Evolutionary conservation across 148 eudicot species (phyloP), one percentile per base, ranked within the genome.

Genomic region (Pouteria glomerata): DNA sequence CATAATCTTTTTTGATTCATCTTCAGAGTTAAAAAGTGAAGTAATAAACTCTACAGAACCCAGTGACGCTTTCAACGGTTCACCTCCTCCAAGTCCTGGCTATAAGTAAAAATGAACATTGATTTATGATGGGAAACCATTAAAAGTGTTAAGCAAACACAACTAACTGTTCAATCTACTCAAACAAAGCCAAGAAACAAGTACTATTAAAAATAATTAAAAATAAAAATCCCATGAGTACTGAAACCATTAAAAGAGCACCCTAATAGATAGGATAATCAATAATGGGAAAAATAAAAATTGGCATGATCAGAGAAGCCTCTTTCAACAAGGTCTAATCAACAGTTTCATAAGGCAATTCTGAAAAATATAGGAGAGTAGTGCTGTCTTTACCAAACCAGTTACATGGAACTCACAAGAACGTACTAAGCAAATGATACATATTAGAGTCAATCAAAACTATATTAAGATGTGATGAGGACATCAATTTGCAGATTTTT

Each of bases 31-130:
- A 71, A 83, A 85, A 39, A 85, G 90, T 79, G 98, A 95, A 71
- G 88, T 81, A 55, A 95, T 82, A 80, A 84, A 95, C 68, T 95
- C 98, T 50, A 95, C 92, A 72, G 98, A 95, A 68, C 98, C 98
- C 72, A 95, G 79, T 56, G 88, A 86, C 73, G 97, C 98, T 87
- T 82, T 89, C 67, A 86, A 67, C 34, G 85, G 85, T 85, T 82
- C 77, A 66, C 88, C 86, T n/a, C 86, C 83, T 82, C 89, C 92
- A 75, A 84, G 74, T 83, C 91, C 90, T 82, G 97, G 85, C 98
- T 95, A 86, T 73, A 83, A 77, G 71, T 64, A 72, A 76, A 29
- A 73, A 24, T 56, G 50, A 78, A 29, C 39, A 60, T 39, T 31
- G 66, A 75, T 34, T 79, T 71, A 76, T 70, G 47, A 34, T 1